These are phyloP conservation scores for Alternaria hordeiaustralica DNA, from an alignment of 2,329 filamentous ascomycete species.

Conservation along the genomic window DNA sequence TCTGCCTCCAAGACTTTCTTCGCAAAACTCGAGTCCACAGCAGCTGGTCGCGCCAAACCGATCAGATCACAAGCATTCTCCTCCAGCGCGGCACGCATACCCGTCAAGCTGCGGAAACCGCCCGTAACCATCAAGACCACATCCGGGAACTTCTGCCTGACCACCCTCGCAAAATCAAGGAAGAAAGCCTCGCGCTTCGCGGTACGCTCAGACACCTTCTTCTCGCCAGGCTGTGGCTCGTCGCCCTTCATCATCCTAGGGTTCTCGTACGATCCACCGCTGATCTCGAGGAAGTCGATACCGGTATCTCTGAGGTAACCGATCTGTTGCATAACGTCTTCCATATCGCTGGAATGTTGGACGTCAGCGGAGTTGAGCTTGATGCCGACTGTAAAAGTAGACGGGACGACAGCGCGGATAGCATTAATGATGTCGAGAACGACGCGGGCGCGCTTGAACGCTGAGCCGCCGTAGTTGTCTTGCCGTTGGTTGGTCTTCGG, in stretches of 20 bases:
- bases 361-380: slow-evolving; percentile 60
- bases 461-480: slow-evolving; percentile 57
- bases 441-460: slow-evolving; percentile 55
- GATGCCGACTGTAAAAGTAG: slow-evolving; percentile 55
- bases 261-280: slow-evolving; percentile 59
- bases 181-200: slow-evolving; percentile 70
- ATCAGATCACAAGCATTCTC: slow-evolving; percentile 31
- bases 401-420: slow-evolving; percentile 51
- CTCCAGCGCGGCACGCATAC: slow-evolving; percentile 62
- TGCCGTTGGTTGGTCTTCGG: slow-evolving; percentile 50
- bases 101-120: slow-evolving; percentile 61
- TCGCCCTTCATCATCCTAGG: slow-evolving; percentile 6
- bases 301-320: slow-evolving; percentile 56
- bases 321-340: slow-evolving; percentile 66
- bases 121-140: slow-evolving; percentile 63
- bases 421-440: slow-evolving; percentile 55
- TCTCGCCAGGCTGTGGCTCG: neutral
- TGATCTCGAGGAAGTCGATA: slow-evolving; percentile 73
- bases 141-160: slow-evolving; percentile 48
- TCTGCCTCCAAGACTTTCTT: slow-evolving; percentile 15
- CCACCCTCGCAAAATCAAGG: slow-evolving; percentile 64
- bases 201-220: slow-evolving; percentile 47
- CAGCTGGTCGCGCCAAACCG: slow-evolving; percentile 22
- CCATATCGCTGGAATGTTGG: slow-evolving; percentile 48
- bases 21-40: slow-evolving; percentile 9